Conservation (phyloP, 495 filamentous ascomycete species). For the Poronia punctata region DNA sequence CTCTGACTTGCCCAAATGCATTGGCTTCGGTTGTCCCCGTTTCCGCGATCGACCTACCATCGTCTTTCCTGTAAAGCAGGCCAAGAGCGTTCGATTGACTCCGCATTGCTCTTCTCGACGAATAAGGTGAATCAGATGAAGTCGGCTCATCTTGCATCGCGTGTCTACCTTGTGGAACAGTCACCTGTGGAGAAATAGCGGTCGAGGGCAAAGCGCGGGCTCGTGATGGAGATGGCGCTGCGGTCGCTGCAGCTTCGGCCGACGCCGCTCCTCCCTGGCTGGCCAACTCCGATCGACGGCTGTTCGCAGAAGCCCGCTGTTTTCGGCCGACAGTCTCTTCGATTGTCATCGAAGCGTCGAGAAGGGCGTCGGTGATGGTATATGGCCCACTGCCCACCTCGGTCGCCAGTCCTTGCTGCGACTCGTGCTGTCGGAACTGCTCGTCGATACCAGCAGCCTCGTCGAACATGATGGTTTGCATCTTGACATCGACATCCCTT, state of each 20-base stretch:
- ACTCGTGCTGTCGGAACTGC: conserved; percentile 30
- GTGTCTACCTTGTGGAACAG: conserved; percentile 19
- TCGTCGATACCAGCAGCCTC: conserved; percentile 49
- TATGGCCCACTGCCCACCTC: conserved; percentile 44
- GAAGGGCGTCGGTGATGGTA: conserved; percentile 83
- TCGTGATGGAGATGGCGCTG: conserved; percentile 21
- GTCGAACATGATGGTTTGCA: conserved; percentile 90
- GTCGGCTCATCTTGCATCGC: conserved; percentile 27
- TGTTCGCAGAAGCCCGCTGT: conserved; percentile 48
- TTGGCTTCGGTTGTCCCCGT: conserved; percentile 72
- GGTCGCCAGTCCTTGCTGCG: conserved; percentile 16
- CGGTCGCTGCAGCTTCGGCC: conserved; percentile 28
- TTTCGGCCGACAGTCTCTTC: conserved; percentile 57
- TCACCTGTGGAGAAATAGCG: conserved; percentile 21
- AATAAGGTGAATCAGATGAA: conserved; percentile 33
- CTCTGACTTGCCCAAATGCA: conserved; percentile 82
- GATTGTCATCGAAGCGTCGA: conserved; percentile 88
- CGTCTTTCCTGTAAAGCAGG: conserved; percentile 71
- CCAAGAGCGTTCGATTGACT: conserved; percentile 77
- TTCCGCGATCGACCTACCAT: conserved; percentile 73
- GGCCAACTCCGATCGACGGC: conserved; percentile 40
- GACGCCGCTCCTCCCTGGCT: conserved; percentile 32
- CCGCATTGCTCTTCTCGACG: conserved; percentile 34
- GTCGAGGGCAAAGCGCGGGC: conserved; percentile 16
- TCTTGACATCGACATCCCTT: conserved; percentile 62